A percentile compares a stretch with the other conserved stretches of the same genome.
phyloP scores from a whole-genome alignment of 176 grass and related monocot genomes.

The Oryza longistaminata region DNA sequence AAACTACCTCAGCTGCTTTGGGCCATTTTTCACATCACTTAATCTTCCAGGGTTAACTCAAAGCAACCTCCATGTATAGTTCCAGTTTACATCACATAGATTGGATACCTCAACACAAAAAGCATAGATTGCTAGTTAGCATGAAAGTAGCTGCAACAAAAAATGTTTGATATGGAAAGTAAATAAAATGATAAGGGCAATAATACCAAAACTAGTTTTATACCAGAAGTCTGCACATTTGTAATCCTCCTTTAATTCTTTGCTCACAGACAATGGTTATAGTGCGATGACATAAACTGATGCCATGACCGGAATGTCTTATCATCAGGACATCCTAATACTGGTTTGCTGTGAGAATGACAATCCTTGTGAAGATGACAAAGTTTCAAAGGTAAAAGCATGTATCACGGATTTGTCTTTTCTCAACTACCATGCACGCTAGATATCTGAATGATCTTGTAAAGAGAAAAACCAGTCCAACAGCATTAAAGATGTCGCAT shows the following conservation, averaged over 20 bases:
- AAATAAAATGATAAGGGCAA: slow-evolving; percentile 8
- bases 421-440: neutral
- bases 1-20: slow-evolving; percentile 78
- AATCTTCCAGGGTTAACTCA: slow-evolving; percentile 96
- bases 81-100: slow-evolving; percentile 99
- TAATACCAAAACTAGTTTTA: neutral
- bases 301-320: slow-evolving; percentile 80
- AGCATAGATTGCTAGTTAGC: slow-evolving; percentile 22
- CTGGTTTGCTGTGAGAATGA: slow-evolving; percentile 64
- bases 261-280: slow-evolving; percentile 95
- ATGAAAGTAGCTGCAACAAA: neutral
- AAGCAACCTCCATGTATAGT: slow-evolving; percentile 96
- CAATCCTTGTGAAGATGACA: slow-evolving; percentile 33
- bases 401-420: neutral
- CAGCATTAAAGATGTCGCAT: neutral
- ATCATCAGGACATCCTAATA: slow-evolving; percentile 95
- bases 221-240: slow-evolving; percentile 95
- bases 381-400: slow-evolving; percentile 35
- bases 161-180: neutral
- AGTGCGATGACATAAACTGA: slow-evolving; percentile 82
- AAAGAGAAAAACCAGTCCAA: slow-evolving; percentile 14
- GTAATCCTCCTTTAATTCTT: slow-evolving; percentile 97
- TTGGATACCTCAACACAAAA: slow-evolving; percentile 76
- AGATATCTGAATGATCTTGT: neutral
- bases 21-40: slow-evolving; percentile 94